Base-by-base conservation (phyloP, 1,284 basidiomycete species). In the Gymnopus androsaceus region DNA sequence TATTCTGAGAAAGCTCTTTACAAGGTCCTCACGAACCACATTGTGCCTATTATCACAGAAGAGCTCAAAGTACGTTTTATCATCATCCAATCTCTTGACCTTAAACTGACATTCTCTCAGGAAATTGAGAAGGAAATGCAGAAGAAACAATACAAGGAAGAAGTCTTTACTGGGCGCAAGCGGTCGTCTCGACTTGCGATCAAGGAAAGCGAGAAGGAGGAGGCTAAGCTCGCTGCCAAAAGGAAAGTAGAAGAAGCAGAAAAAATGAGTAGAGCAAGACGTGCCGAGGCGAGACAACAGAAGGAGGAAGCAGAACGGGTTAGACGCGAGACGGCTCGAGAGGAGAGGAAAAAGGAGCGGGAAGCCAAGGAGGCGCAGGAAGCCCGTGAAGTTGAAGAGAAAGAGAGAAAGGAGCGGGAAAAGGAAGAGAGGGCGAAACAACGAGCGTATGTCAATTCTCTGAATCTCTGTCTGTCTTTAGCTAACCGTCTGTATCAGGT, bases 151-250 rank as follows among this genome's bases (percentile, higher is more conserved):
- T 79, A 78, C 47, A 59, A 87, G 45, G 87, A 89, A 61, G 81
- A 89, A 54, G 87, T 89, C 3, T 72, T 92, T 12, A 81, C 84
- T 23, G 85, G 86, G 58, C 83, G 92, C 56, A 95, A 95, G 69
- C 84, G 92, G 27, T 93, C 92, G 2, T 90, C 89, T 41, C 88
- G 93, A 33, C 83, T 95, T 56, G 90, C 92, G 4, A 70, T 84
- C 34, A 87, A 82, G 61, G 89, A 92, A 65, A 79, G 70, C 48
- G 87, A 87, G 67, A 84, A 82, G 62, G 87, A 90, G 65, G 86
- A 90, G 64, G 85, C 85, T 11, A 74, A 79, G 38, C 61, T 77
- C 11, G 75, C 77, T 3, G 79, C 79, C 15, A 74, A 77, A 60
- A 80, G 75, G 62, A 81, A 80, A 55, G 78, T 75, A 0, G 86